These are phyloP conservation scores for Starmera dryadoides DNA, from an alignment of 805 yeast genomes.

Conservation along the genomic window DNA sequence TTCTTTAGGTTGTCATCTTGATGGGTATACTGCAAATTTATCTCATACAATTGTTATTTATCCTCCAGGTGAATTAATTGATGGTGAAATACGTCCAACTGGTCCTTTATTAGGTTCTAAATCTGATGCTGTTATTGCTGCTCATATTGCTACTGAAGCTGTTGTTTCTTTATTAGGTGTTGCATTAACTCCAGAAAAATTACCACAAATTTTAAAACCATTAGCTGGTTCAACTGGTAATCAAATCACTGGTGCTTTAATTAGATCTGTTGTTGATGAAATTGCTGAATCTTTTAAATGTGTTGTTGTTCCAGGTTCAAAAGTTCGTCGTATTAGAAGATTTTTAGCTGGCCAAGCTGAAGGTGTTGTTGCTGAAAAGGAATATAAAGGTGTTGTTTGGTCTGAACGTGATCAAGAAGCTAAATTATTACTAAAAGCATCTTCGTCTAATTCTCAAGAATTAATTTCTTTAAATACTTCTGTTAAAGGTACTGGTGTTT, in stretches of 20 bases:
- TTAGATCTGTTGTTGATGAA: conserved; percentile 75
- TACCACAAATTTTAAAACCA: conserved; percentile 44
- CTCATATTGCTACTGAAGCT: conserved; percentile 84
- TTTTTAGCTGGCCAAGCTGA: conserved; percentile 95
- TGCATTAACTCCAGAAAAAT: conserved; percentile 66
- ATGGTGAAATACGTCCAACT: conserved; percentile 37
- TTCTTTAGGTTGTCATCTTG: conserved; percentile 84
- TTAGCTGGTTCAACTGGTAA: conserved; percentile 21
- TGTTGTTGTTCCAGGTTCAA: conserved; percentile 85
- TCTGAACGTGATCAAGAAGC: conserved; percentile 75
- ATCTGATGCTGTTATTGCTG: conserved; percentile 87
- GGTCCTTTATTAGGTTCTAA: conserved; percentile 80
- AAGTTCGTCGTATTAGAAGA: conserved; percentile 85
- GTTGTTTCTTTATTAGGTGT: conserved; percentile 71
- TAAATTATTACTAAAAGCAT: conserved; percentile 37
- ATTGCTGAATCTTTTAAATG: conserved; percentile 82
- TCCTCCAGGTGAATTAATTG: conserved; percentile 47
- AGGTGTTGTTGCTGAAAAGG: conserved; percentile 85
- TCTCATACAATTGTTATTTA: conserved; percentile 84
- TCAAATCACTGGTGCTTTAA: conserved; percentile 56
- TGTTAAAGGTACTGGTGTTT: conserved; percentile 26
- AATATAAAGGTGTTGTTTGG: conserved; percentile 89
- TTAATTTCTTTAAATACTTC: conserved; percentile 31
- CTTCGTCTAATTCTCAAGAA: conserved; percentile 28
- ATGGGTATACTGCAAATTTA: conserved; percentile 85